Evolutionary conservation across 805 yeast species (phyloP).

Genomic region (Hanseniaspora lachancei): DNA sequence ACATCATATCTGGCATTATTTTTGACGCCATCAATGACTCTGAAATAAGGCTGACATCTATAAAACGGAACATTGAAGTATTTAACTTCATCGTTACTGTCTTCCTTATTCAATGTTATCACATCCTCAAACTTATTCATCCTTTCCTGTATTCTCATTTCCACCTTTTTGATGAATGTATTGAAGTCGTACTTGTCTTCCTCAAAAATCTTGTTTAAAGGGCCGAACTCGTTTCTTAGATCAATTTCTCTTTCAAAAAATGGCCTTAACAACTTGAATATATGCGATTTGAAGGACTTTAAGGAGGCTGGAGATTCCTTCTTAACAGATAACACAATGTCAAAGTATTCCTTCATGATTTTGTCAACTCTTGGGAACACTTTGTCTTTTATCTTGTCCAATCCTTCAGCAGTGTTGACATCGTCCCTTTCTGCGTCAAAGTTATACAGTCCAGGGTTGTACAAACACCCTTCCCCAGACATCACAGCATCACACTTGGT

Average conservation of each 20-base stretch:
- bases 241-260: constrained; percentile 67
- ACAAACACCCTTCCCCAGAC: constrained; percentile 93
- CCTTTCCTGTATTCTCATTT: constrained; percentile 39
- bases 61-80: constrained; percentile 81
- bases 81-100: constrained; percentile 1
- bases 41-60: constrained; percentile 92
- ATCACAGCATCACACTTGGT: constrained; percentile 80
- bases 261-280: constrained; percentile 75
- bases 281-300: constrained; percentile 80
- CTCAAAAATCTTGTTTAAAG: constrained; percentile 16
- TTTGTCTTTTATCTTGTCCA: constrained; percentile 38
- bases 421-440: constrained; percentile 15
- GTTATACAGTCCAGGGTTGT: constrained; percentile 80
- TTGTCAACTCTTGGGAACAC: constrained; percentile 78
- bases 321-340: constrained; percentile 44
- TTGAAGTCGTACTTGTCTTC: constrained; percentile 34
- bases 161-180: constrained; percentile 44
- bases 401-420: constrained; percentile 16
- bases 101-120: constrained; percentile 1
- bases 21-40: constrained; percentile 71
- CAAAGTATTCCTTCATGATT: constrained; percentile 74
- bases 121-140: constrained; percentile 37
- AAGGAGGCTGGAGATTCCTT: constrained; percentile 48
- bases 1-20: constrained; percentile 33
- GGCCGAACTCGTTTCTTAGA: constrained; percentile 59